Evolutionary conservation across 2,329 filamentous ascomycete species (phyloP).

Genomic region (Verticillium longisporum): DNA sequence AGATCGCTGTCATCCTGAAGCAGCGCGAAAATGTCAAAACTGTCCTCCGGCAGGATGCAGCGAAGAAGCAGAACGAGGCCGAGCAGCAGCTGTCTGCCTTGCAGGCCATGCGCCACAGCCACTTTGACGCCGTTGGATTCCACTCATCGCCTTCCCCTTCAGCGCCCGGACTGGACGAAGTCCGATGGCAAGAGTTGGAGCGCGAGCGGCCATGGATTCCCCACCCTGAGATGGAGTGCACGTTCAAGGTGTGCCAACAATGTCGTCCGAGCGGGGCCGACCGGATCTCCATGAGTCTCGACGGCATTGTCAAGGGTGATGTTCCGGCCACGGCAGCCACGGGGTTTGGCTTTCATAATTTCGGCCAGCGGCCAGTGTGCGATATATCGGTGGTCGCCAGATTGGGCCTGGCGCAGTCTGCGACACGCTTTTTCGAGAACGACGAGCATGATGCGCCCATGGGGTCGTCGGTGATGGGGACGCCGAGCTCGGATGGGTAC

Average conservation of each 20-base stretch:
- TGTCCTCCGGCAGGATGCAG: not conserved
- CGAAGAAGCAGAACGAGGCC: not conserved
- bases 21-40: constrained; percentile 41
- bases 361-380: constrained; percentile 34
- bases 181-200: not conserved
- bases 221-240: constrained; percentile 34
- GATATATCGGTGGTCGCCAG: constrained; percentile 29
- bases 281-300: constrained; percentile 41
- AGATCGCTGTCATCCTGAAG: constrained; percentile 38
- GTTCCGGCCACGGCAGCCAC: constrained; percentile 40
- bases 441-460: not conserved
- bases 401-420: constrained; percentile 26
- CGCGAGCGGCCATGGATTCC: constrained; percentile 30
- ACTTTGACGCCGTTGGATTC: not conserved
- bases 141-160: not conserved
- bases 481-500: not conserved
- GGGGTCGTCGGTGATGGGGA: not conserved
- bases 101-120: not conserved
- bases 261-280: constrained; percentile 38
- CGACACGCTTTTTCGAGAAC: not conserved
- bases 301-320: constrained; percentile 42
- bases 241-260: constrained; percentile 39
- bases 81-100: not conserved
- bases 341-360: constrained; percentile 45
- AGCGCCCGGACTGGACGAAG: not conserved